Base-by-base conservation (phyloP, 192 early-diverging fungal species). In the Backusella luteola region DNA sequence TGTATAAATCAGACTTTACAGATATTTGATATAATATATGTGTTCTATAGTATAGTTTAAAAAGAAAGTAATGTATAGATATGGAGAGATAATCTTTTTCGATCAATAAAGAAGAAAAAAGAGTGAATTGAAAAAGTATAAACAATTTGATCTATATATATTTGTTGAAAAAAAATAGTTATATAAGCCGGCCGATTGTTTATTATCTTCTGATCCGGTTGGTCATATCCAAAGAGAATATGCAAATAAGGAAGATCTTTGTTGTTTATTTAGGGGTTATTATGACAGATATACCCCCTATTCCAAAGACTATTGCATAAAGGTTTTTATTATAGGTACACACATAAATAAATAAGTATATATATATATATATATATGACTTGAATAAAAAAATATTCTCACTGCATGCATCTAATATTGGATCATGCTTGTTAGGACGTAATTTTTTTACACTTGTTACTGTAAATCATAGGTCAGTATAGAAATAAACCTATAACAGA, bases 221-320 rank as follows among this genome's bases (percentile, higher is more conserved):
- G 52, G n/a, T 56, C 53, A 56, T 56, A 8, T 56, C 7, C 53
- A 56, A 56, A 56, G 53, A 56, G 53, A 56, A 56, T 21, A 56
- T 56, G 19, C 53, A 56, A 69, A 69, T 36, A 69, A 69, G n/a
- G 66, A 69, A 36, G 67, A 69, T 69, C 67, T 69, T 69, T 69
- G 34, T 69, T 69, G 67, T 69, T 69, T 69, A 69, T 39, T 69
- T 69, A 69, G 67, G 67, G 32, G 66, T 23, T 56, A 56, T 56
- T 56, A 56, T 56, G 53, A 56, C 53, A 56, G 53, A 56, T 56
- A 21, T 21, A 3, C 53, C 53, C 19, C 53, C 53, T 56, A 21
- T 56, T 56, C 7, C 21, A 56, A 56, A 56, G 53, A 11, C 8
- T 56, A 56, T 56, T 56, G 53, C 53, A 56, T 56, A 56, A 56